These are phyloP conservation scores for Cydonia oblonga DNA, from an alignment of 331 rosid species.

Conservation along the genomic window DNA sequence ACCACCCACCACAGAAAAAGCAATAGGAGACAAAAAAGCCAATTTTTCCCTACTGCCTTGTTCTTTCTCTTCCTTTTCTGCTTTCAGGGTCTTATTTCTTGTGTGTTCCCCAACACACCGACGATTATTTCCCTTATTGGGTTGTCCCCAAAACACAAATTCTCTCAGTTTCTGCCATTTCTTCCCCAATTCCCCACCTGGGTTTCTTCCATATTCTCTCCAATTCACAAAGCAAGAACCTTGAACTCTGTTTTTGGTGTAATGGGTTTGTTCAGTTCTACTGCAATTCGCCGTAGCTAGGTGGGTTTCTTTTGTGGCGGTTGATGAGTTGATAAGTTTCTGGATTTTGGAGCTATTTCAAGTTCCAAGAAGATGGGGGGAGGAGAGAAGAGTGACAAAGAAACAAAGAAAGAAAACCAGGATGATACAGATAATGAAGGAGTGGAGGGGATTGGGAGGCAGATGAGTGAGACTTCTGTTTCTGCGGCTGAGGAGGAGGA, in stretches of 20 bases:
- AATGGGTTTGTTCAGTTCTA: slow-evolving; percentile 2
- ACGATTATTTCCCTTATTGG: background rate
- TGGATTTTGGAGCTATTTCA: slow-evolving; percentile 28
- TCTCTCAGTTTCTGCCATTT: background rate
- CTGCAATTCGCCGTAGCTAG: background rate
- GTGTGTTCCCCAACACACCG: slow-evolving; percentile 8
- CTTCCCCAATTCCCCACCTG: background rate
- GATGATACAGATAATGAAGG: slow-evolving; percentile 13
- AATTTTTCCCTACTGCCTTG: slow-evolving; percentile 3
- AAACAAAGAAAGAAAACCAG: slow-evolving; percentile 6
- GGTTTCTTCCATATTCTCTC: background rate
- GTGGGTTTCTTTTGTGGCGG: slow-evolving; percentile 5
- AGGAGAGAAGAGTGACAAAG: slow-evolving; percentile 14
- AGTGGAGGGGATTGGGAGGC: slow-evolving; percentile 5
- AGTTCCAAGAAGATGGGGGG: slow-evolving; percentile 54
- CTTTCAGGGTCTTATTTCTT: slow-evolving; percentile 7
- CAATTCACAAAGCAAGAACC: background rate
- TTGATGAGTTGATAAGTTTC: slow-evolving; percentile 28
- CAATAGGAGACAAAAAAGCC: slow-evolving; percentile 8
- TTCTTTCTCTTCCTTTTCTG: background rate
- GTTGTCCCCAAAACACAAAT: slow-evolving; percentile 1
- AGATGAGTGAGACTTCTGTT: slow-evolving; percentile 24
- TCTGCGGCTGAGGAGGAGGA: slow-evolving; percentile 28
- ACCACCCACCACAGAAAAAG: slow-evolving; percentile 31
- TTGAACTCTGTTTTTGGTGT: background rate